Evolutionary conservation across 352 stramenopile genomes (phyloP), one percentile per base, ranked within the genome.

Genomic region (Thalassiosira mediterranea): DNA sequence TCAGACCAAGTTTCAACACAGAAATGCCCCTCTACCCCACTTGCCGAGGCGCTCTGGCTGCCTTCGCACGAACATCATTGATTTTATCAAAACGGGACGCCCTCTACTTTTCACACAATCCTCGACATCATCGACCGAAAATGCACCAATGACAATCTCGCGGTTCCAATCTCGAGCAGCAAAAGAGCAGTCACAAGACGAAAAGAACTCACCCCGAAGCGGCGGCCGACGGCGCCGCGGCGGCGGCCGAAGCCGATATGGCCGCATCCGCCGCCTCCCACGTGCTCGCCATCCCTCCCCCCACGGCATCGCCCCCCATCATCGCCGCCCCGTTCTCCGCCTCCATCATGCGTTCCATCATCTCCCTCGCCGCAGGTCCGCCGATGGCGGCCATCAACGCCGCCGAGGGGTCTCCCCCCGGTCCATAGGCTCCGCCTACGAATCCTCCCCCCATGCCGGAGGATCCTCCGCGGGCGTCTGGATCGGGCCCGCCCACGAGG

Each of bases 401-500:
- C 7, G 60, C 57, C 0, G 48, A 19, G 28, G 40, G 23, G 0
- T 65, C 37, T 2, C 21, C 52, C 2, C 38, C 51, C 8, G 25
- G 11, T 3, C 40, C 26, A 46, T 61, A 25, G 49, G 37, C 63
- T 47, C 34, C 8, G n/a, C 17, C 11, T 49, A 13, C 13, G 23
- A 42, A 21, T 4, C 56, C 29, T 2, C 1, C 56, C 3, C 4
- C 17, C 28, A 46, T n/a, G 15, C 53, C 65, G 4, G 21, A 37
- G 42, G 26, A 34, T 34, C 34, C 21, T 1, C 46, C 69, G 17
- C 29, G 44, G 49, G 29, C 26, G 31, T 37, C 46, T 8, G 51
- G 38, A 59, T 81, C 66, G 21, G 47, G 31, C 34, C 54, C 65
- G 25, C 88, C 87, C 34, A 92, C 78, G 1, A 92, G 68, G 21